Percentiles rank a stretch among this genome's conserved stretches.
These are phyloP conservation scores for Aspergillus leporis DNA, from an alignment of 495 filamentous ascomycete genomes.

Conservation along the genomic window DNA sequence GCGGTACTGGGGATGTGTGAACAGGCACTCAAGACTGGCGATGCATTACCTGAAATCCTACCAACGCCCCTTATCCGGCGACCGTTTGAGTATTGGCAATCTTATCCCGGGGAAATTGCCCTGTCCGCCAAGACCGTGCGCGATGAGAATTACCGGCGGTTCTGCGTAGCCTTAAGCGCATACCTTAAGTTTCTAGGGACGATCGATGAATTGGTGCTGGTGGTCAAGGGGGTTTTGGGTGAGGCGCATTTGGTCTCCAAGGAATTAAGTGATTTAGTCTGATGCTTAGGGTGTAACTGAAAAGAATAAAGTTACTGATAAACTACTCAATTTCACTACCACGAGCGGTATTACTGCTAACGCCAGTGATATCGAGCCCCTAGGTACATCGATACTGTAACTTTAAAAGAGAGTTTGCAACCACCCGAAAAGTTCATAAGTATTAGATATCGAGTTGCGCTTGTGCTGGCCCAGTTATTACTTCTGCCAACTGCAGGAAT, in stretches of 20 bases:
- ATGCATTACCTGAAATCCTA: conserved; percentile 43
- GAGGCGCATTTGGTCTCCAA: conserved; percentile 40
- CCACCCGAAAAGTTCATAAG: no score
- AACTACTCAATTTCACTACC: no score
- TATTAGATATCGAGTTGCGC: no score
- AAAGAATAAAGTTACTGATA: no score
- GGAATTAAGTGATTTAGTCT: conserved; percentile 15
- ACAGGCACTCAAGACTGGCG: conserved; percentile 43
- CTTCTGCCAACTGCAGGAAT: no score
- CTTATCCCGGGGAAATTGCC: conserved; percentile 18
- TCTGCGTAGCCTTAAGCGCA: conserved; percentile 41
- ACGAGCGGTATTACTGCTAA: no score
- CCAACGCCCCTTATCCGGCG: conserved; percentile 41
- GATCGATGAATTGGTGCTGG: conserved; percentile 44
- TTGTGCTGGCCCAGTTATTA: no score
- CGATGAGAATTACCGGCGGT: conserved; percentile 40
- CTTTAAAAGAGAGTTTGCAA: no score
- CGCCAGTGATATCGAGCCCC: no score
- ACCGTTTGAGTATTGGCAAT: conserved; percentile 31
- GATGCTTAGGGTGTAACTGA: no score
- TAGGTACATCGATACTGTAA: no score
- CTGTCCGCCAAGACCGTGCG: conserved; percentile 32
- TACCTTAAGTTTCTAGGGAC: conserved; percentile 38
- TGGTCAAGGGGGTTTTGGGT: conserved; percentile 42
- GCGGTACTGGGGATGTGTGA: conserved; percentile 41